Percentiles rank a stretch among this genome's conserved stretches.
These are phyloP conservation scores for Cryptosporidium bovis DNA, from an alignment of 169 alveolate genomes.

Conservation along the genomic window DNA sequence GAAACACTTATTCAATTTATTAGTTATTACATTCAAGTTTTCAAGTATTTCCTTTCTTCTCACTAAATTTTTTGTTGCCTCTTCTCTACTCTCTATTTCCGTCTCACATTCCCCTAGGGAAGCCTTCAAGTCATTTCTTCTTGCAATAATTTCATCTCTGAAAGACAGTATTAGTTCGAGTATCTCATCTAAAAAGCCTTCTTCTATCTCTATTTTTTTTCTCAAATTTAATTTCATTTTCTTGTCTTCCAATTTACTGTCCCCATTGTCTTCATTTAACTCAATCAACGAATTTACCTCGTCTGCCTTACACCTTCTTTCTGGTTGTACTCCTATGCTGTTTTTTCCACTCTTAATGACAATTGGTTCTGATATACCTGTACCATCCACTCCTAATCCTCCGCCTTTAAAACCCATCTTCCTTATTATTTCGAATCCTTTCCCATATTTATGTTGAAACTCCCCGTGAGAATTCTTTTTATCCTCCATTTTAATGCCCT, in stretches of 20 bases:
- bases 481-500: background rate
- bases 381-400: slow-evolving; percentile 70
- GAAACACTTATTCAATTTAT: slow-evolving; percentile 1
- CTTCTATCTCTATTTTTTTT: background rate
- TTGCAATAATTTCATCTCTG: background rate
- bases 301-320: background rate
- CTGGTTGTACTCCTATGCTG: slow-evolving; percentile 1
- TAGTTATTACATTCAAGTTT: slow-evolving; percentile 3
- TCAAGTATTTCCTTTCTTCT: slow-evolving; percentile 6
- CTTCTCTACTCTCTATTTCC: background rate
- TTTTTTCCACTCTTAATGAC: background rate
- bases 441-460: slow-evolving; percentile 33
- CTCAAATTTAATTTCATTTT: background rate
- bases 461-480: background rate
- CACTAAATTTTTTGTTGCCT: background rate
- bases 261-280: background rate
- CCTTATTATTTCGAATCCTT: slow-evolving; percentile 48
- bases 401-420: slow-evolving; percentile 71
- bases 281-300: background rate
- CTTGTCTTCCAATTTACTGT: background rate
- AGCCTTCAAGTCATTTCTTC: background rate
- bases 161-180: background rate
- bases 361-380: slow-evolving; percentile 58
- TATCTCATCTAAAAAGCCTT: slow-evolving; percentile 1
- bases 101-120: background rate